These are phyloP conservation scores for Chaetomium cochliodes DNA, from an alignment of 495 filamentous ascomycete species.

Conservation along the genomic window DNA sequence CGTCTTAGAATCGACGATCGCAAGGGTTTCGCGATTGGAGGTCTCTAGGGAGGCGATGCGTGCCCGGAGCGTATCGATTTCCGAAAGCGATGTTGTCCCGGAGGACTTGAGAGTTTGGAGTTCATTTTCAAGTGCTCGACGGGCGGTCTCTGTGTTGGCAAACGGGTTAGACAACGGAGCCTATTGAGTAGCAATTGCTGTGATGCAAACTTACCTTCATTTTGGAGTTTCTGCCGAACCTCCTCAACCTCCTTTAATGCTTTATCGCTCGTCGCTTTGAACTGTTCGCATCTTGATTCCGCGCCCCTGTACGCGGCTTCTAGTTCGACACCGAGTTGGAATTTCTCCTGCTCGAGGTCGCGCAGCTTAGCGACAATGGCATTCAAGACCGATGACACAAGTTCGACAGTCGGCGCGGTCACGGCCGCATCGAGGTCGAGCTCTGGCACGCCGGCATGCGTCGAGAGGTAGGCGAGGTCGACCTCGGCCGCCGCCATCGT, in stretches of 20 bases:
- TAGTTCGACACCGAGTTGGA: constrained; percentile 84
- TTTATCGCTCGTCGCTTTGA: constrained; percentile 79
- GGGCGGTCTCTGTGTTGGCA: constrained; percentile 34
- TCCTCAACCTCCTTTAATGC: constrained; percentile 75
- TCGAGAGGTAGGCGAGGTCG: constrained; percentile 72
- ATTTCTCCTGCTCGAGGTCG: constrained; percentile 82
- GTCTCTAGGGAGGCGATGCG: constrained; percentile 83
- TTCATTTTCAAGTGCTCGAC: constrained; percentile 67
- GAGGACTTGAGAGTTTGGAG: constrained; percentile 75
- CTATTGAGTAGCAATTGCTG: not conserved
- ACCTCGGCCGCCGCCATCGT: constrained; percentile 74
- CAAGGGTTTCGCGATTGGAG: constrained; percentile 84
- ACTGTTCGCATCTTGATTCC: constrained; percentile 74
- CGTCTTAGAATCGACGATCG: constrained; percentile 84
- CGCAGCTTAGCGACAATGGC: constrained; percentile 70
- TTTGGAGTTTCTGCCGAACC: constrained; percentile 71
- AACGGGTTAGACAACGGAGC: constrained; percentile 10
- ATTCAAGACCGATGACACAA: constrained; percentile 67
- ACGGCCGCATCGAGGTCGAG: constrained; percentile 61
- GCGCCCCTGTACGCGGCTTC: constrained; percentile 79
- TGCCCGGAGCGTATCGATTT: constrained; percentile 69
- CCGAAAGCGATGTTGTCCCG: constrained; percentile 69
- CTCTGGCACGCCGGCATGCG: constrained; percentile 71
- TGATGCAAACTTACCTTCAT: constrained; percentile 63
- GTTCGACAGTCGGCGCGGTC: constrained; percentile 71